These are phyloP conservation scores for Candida maris DNA, from an alignment of 805 yeast species.

Conservation along the genomic window DNA sequence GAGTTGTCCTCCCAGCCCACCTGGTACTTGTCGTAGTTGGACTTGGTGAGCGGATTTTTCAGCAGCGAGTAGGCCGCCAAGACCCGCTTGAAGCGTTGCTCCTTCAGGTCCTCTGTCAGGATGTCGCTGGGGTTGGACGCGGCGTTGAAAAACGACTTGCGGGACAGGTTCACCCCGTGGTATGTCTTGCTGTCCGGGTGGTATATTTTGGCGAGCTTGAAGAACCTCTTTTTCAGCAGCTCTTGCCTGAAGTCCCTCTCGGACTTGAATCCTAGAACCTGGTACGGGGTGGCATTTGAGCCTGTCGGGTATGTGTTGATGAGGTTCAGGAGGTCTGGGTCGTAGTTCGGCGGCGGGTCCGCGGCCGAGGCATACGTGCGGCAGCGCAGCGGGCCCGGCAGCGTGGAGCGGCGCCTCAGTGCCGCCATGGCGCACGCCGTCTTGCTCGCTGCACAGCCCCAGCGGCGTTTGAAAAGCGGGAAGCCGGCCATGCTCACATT, in stretches of 20 bases:
- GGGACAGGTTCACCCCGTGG: constrained; percentile 18
- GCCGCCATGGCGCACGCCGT: too few species aligned
- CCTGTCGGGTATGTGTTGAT: constrained; percentile 42
- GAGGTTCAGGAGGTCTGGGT: constrained; percentile 24
- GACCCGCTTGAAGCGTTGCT: constrained; percentile 51
- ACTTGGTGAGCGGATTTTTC: constrained; percentile 40
- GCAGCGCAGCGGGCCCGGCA: too few species aligned
- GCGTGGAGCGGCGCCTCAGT: too few species aligned
- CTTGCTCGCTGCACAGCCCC: too few species aligned
- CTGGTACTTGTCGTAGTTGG: constrained; percentile 43
- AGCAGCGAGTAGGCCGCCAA: constrained; percentile 59
- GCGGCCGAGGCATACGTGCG: constrained; percentile 3
- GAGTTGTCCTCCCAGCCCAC: constrained; percentile 42
- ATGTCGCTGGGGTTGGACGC: constrained; percentile 3
- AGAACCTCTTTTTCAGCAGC: constrained; percentile 47
- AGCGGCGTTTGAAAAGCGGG: too few species aligned
- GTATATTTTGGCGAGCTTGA: constrained; percentile 64
- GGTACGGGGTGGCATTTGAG: constrained; percentile 62
- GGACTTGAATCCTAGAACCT: constrained; percentile 48
- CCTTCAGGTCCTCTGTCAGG: constrained; percentile 23
- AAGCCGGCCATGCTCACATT: too few species aligned
- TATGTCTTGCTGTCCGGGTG: constrained; percentile 63
- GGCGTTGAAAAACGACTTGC: constrained; percentile 10
- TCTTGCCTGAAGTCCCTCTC: constrained; percentile 34
- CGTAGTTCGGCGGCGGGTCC: constrained; percentile 6